Evolutionary conservation across 805 yeast genomes (phyloP).

Genomic region (Cephaloascus albidus): DNA sequence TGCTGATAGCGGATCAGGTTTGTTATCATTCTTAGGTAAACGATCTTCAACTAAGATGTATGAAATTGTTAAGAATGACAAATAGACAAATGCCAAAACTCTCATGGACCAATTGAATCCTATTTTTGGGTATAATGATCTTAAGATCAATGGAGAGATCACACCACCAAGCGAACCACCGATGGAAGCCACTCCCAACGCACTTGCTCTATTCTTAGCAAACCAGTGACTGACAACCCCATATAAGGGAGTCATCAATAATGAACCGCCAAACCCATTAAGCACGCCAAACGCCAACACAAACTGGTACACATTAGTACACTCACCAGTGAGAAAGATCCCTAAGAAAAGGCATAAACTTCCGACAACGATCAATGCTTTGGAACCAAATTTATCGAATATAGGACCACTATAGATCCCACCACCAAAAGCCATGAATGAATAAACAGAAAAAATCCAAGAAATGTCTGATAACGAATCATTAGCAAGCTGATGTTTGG

Average conservation of each 20-base stretch:
- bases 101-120: slow-evolving; percentile 59
- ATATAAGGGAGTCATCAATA: slow-evolving; percentile 44
- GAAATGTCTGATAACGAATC: slow-evolving; percentile 42
- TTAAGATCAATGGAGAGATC: slow-evolving; percentile 45
- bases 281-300: slow-evolving; percentile 21
- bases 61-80: slow-evolving; percentile 1
- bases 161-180: slow-evolving; percentile 67
- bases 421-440: slow-evolving; percentile 21
- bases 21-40: too few relatives aligned
- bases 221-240: slow-evolving; percentile 60
- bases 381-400: slow-evolving; percentile 24
- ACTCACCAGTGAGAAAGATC: slow-evolving; percentile 23
- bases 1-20: too few relatives aligned
- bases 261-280: slow-evolving; percentile 35
- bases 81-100: slow-evolving; percentile 27
- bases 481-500: slow-evolving; percentile 37
- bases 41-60: slow-evolving; percentile 1
- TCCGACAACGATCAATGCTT: slow-evolving; percentile 13
- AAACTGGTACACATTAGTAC: slow-evolving; percentile 24
- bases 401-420: slow-evolving; percentile 27
- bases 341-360: slow-evolving; percentile 19
- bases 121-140: slow-evolving; percentile 29
- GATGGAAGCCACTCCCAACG: slow-evolving; percentile 51
- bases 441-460: slow-evolving; percentile 54
- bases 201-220: slow-evolving; percentile 42